These are phyloP conservation scores for Lentinus tigrinus DNA, from an alignment of 768 basidiomycete species.

Conservation along the genomic window DNA sequence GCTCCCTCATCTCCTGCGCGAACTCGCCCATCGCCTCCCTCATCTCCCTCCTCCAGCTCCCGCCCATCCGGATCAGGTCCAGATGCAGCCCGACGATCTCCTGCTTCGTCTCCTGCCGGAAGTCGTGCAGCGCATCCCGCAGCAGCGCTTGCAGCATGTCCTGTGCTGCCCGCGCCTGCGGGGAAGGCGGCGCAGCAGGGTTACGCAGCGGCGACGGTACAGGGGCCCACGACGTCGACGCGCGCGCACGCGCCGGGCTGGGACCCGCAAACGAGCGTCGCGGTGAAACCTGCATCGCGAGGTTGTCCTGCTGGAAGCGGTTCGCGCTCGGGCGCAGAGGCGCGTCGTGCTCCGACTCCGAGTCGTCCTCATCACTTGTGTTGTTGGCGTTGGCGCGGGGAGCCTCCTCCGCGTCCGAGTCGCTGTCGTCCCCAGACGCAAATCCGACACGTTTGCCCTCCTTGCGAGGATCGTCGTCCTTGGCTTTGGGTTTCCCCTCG, in stretches of 20 bases:
- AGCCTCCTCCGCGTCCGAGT: constrained; percentile 9
- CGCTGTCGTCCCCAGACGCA: constrained; percentile 28
- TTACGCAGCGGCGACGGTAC: constrained; percentile 23
- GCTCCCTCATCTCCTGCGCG: constrained; percentile 50
- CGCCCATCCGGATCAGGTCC: constrained; percentile 69
- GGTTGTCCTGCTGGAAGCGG: constrained; percentile 1
- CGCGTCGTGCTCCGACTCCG: constrained; percentile 17
- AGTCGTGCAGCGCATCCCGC: constrained; percentile 72
- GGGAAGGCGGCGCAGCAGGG: constrained; percentile 42
- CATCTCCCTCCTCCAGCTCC: constrained; percentile 67
- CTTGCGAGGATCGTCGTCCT: background rate
- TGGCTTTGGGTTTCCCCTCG: constrained; percentile 26
- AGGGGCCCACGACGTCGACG: constrained; percentile 15
- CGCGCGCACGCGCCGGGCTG: constrained; percentile 2
- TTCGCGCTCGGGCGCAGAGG: background rate
- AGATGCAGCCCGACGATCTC: constrained; percentile 76
- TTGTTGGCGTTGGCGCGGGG: background rate
- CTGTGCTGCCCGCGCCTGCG: constrained; percentile 44
- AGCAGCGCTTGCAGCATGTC: constrained; percentile 65
- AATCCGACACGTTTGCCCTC: constrained; percentile 51
- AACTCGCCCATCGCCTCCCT: constrained; percentile 60
- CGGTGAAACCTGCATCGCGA: constrained; percentile 24
- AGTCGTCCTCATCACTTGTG: constrained; percentile 19
- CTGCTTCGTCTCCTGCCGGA: constrained; percentile 64
- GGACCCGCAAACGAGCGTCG: constrained; percentile 37